Conservation (phyloP, 164 flowering plant genomes). For the Kingdonia uniflora region DNA sequence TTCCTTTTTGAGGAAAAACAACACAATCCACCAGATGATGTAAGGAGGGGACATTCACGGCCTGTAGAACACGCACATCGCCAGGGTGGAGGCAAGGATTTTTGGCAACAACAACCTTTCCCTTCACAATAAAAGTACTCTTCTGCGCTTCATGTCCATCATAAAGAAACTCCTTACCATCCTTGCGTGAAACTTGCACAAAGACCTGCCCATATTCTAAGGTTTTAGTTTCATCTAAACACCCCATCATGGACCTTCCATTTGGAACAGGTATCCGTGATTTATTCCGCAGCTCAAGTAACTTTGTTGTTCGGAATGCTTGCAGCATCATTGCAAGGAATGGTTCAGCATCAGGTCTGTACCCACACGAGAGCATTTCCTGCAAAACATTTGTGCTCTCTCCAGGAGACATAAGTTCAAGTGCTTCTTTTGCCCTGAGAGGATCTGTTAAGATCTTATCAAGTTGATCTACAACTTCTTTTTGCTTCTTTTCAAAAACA, state of each 20-base stretch:
- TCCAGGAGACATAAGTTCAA: conserved; percentile 66
- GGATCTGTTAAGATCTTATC: conserved; percentile 52
- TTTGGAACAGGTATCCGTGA: conserved; percentile 55
- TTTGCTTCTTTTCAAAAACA: conserved; percentile 62
- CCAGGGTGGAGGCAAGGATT: conserved; percentile 97
- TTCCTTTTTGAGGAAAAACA: conserved; percentile 87
- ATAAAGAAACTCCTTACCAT: conserved; percentile 1
- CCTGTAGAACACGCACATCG: conserved; percentile 69
- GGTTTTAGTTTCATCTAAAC: conserved; percentile 74
- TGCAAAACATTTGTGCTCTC: conserved; percentile 55
- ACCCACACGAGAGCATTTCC: conserved; percentile 77
- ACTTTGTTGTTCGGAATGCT: conserved; percentile 53
- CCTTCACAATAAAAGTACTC: conserved; percentile 19
- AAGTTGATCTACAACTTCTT: conserved; percentile 48
- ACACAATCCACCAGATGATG: conserved; percentile 89
- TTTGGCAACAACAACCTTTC: conserved; percentile 75
- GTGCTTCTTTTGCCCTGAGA: conserved; percentile 46
- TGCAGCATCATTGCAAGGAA: conserved; percentile 86
- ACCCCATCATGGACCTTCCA: conserved; percentile 88
- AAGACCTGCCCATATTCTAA: conserved; percentile 85
- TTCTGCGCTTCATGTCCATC: conserved; percentile 12
- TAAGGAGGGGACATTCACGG: conserved; percentile 62
- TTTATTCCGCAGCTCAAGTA: conserved; percentile 52
- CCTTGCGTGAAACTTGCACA: conserved; percentile 48
- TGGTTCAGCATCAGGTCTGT: conserved; percentile 70